Evolutionary conservation across 192 early-diverging fungal species (phyloP), one percentile per base, ranked within the genome.

Genomic region (Pilaira anomala): DNA sequence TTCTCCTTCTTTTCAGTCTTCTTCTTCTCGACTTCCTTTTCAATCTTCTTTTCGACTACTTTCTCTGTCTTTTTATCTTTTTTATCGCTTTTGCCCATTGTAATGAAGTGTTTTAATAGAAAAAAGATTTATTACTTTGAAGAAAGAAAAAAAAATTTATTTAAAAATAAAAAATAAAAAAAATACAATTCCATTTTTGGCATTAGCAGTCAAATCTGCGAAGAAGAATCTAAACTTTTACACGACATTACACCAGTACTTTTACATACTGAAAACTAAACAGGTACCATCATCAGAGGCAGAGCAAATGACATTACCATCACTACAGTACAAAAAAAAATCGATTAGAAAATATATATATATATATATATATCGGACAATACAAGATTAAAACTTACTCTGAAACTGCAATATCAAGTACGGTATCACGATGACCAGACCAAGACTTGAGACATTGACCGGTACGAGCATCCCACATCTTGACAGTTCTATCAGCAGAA

Each of bases 381-480:
- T 30, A 7, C 22, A 16, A 33, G 14, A 16, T 21, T 21, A 46
- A 59, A 25, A 67, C 67, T 57, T 65, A 82, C 77, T 55, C 64
- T 28, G 88, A 79, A 33, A 93, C 65, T 2, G 85, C 89, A 77
- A 99, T 84, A 63, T 89, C 89, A 72, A 97, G 73, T 45, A 99
- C 84, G 16, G 86, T 78, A 55, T 93, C 90, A 67, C 90, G 88
- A 66, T 99, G 97, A 41, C 97, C 97, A 36, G 79, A 66, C 77
- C 83, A 94, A 2, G 71, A 71, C 62, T 85, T 84, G 59, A 91
- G 72, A 67, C 84, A 88, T 22, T 85, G 77, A 16, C 95, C 95
- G 13, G 92, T 93, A 36, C 97, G 81, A 29, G 84, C 82, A 77
- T 99, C 97, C 97, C 97, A 99, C 21, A 91, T 70, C 30, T 87